Conservation (phyloP, 169 alveolate species). For the Plasmodium gonderi region DNA sequence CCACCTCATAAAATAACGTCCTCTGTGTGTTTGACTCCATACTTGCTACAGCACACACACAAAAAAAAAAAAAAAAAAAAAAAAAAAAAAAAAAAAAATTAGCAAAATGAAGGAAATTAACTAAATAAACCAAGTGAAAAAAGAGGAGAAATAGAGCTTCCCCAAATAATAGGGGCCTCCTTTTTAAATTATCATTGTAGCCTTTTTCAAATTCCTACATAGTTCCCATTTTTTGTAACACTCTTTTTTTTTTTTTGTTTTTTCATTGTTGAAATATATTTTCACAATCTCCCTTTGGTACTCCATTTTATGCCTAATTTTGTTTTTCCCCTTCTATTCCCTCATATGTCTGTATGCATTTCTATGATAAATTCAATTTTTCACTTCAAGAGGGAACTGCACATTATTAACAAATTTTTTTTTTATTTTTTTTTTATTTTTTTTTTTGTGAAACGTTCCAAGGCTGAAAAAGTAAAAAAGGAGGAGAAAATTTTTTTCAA, state of each 20-base stretch:
- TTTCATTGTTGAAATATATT: background rate
- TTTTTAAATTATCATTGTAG: background rate
- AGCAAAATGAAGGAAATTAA: background rate
- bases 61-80: background rate
- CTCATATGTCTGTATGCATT: background rate
- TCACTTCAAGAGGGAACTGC: background rate
- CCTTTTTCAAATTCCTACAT: background rate
- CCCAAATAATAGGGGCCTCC: background rate
- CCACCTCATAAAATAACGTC: background rate
- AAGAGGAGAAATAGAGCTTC: background rate
- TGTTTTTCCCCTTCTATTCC: background rate
- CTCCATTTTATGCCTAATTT: too few relatives aligned
- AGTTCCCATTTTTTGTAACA: background rate
- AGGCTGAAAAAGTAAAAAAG: background rate
- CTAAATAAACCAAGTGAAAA: too few relatives aligned
- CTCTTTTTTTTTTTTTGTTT: background rate
- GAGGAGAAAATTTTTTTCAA: too few relatives aligned
- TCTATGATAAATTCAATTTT: background rate
- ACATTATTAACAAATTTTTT: background rate
- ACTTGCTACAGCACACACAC: background rate
- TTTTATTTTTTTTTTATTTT: background rate
- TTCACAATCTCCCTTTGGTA: too few relatives aligned
- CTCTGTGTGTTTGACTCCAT: background rate
- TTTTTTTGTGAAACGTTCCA: background rate
- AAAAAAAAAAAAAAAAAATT: background rate